phyloP scores from a whole-genome alignment of 2,329 filamentous ascomycete genomes.

The Fusarium begoniae region DNA sequence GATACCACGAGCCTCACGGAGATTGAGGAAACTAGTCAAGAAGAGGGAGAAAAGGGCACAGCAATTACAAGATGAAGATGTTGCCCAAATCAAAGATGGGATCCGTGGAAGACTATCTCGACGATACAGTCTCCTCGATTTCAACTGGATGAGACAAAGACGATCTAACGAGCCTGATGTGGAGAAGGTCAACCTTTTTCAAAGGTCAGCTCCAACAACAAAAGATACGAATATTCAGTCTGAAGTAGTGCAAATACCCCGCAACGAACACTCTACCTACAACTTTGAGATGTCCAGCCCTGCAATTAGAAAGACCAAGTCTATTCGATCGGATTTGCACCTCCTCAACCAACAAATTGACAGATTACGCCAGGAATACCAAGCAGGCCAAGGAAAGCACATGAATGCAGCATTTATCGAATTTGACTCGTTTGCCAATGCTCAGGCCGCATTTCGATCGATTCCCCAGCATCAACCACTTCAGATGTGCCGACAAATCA shows the following conservation, averaged over 20 bases:
- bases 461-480: background rate
- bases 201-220: fast-evolving
- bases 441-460: background rate
- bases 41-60: fast-evolving
- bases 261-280: fast-evolving
- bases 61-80: background rate
- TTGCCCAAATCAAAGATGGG: fast-evolving
- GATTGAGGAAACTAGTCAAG: background rate
- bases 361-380: background rate
- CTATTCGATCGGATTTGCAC: background rate
- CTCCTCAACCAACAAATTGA: background rate
- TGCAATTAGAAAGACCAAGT: fast-evolving
- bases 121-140: fast-evolving
- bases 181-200: fast-evolving
- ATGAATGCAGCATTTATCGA: background rate
- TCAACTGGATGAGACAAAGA: background rate
- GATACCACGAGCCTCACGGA: background rate
- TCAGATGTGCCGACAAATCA: background rate
- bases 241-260: fast-evolving
- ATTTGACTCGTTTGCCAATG: background rate
- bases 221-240: fast-evolving
- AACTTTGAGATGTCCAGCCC: fast-evolving
- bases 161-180: background rate
- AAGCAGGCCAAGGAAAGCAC: fast-evolving
- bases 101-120: fast-evolving